Percentiles rank a stretch among this genome's conserved stretches.
Evolutionary conservation across 805 yeast genomes (phyloP).

Genomic region (Candida silvicultrix): DNA sequence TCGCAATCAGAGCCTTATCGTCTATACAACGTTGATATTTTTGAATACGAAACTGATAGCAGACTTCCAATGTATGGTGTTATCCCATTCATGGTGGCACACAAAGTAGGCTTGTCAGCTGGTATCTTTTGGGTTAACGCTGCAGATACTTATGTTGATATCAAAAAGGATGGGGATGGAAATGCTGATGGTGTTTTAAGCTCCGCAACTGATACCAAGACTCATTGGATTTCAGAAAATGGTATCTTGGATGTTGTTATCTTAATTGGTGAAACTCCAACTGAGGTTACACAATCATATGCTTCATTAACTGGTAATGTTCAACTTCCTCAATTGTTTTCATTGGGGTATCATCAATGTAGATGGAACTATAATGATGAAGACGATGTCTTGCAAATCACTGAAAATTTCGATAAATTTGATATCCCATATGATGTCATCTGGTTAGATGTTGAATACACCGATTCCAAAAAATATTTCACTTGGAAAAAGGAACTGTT

Average conservation of each 20-base stretch:
- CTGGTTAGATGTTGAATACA: slow-evolving; percentile 93
- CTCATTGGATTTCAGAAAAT: slow-evolving; percentile 94
- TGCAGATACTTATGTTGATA: slow-evolving; percentile 88
- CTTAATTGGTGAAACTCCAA: slow-evolving; percentile 54
- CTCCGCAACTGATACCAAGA: slow-evolving; percentile 24
- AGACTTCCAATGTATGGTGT: slow-evolving; percentile 92
- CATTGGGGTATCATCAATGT: slow-evolving; percentile 92
- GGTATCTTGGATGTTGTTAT: slow-evolving; percentile 76
- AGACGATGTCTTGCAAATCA: slow-evolving; percentile 72
- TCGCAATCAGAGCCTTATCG: slow-evolving; percentile 65
- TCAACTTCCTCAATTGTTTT: slow-evolving; percentile 65
- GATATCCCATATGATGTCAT: slow-evolving; percentile 84
- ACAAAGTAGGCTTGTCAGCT: slow-evolving; percentile 46
- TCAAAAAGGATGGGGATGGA: slow-evolving; percentile 31
- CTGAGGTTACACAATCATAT: slow-evolving; percentile 51
- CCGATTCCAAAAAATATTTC: slow-evolving; percentile 81
- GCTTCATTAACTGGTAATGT: slow-evolving; percentile 70
- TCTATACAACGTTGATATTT: slow-evolving; percentile 87
- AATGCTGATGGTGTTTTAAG: slow-evolving; percentile 10
- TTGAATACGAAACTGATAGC: slow-evolving; percentile 83
- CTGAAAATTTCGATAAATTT: slow-evolving; percentile 60
- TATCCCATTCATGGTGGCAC: slow-evolving; percentile 81
- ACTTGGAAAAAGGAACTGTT: slow-evolving; percentile 79
- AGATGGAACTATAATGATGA: slow-evolving; percentile 96
- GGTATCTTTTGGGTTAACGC: slow-evolving; percentile 91